Evolutionary conservation across 2,329 filamentous ascomycete species (phyloP).

Genomic region (Emergomyces orientalis): DNA sequence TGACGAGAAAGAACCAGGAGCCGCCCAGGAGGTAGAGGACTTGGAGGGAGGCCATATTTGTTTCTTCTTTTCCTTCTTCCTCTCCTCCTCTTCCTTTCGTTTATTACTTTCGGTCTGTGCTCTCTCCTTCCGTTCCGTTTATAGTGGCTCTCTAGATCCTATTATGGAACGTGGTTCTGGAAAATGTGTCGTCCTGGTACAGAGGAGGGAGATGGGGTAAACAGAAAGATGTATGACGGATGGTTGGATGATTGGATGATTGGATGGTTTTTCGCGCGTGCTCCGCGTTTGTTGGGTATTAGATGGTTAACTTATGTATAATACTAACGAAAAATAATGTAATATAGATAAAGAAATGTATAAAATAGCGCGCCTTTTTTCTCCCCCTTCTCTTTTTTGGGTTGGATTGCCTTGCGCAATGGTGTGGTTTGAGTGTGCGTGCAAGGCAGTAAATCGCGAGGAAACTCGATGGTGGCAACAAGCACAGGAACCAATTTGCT

Average conservation of each 20-base stretch:
- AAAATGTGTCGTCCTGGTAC: neutral
- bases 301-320: neutral
- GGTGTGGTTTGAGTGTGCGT: neutral
- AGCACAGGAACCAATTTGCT: neutral
- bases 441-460: neutral
- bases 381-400: neutral
- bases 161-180: neutral
- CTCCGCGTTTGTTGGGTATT: neutral
- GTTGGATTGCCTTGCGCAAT: neutral
- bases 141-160: neutral
- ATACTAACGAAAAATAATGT: neutral
- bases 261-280: neutral
- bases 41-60: slow-evolving; percentile 15
- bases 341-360: neutral
- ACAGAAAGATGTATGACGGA: neutral
- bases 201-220: neutral
- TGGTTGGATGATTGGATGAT: neutral
- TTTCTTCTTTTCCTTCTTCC: neutral
- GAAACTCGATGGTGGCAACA: neutral
- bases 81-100: neutral
- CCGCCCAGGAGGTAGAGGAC: slow-evolving; percentile 15
- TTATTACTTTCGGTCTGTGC: neutral
- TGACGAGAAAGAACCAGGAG: slow-evolving; percentile 16
- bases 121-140: neutral
- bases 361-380: neutral